These are phyloP conservation scores for Pluteus cervinus DNA, from an alignment of 768 basidiomycete genomes.

Conservation along the genomic window DNA sequence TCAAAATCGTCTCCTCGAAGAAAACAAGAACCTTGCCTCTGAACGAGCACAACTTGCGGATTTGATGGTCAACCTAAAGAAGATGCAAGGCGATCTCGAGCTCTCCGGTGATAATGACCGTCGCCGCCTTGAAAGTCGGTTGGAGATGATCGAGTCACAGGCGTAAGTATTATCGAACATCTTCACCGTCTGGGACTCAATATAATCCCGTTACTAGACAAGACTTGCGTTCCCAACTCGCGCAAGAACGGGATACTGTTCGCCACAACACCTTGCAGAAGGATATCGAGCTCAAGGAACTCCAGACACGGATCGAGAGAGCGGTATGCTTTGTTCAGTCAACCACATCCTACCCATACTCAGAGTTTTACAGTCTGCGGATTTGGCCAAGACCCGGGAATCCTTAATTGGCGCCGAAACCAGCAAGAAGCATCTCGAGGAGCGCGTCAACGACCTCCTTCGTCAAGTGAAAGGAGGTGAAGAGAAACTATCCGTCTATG, in stretches of 20 bases:
- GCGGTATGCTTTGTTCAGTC: conserved; percentile 36
- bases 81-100: conserved; percentile 86
- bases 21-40: conserved; percentile 72
- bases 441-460: conserved; percentile 56
- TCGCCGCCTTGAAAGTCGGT: conserved; percentile 70
- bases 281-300: conserved; percentile 73
- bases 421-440: conserved; percentile 73
- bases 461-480: conserved; percentile 67
- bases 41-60: conserved; percentile 85
- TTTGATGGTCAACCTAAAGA: conserved; percentile 84
- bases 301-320: conserved; percentile 68
- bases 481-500: conserved; percentile 85
- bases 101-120: conserved; percentile 80
- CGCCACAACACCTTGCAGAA: conserved; percentile 76
- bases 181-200: neutral
- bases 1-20: conserved; percentile 75
- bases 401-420: conserved; percentile 67
- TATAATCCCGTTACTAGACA: conserved; percentile 38
- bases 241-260: conserved; percentile 66
- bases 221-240: conserved; percentile 64
- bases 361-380: conserved; percentile 52
- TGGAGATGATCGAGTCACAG: conserved; percentile 74
- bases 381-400: conserved; percentile 65
- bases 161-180: conserved; percentile 39
- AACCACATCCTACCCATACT: too few species aligned